These are phyloP conservation scores for Pyrrhoderma lamaoense DNA, from an alignment of 1,284 basidiomycete genomes.

Conservation along the genomic window DNA sequence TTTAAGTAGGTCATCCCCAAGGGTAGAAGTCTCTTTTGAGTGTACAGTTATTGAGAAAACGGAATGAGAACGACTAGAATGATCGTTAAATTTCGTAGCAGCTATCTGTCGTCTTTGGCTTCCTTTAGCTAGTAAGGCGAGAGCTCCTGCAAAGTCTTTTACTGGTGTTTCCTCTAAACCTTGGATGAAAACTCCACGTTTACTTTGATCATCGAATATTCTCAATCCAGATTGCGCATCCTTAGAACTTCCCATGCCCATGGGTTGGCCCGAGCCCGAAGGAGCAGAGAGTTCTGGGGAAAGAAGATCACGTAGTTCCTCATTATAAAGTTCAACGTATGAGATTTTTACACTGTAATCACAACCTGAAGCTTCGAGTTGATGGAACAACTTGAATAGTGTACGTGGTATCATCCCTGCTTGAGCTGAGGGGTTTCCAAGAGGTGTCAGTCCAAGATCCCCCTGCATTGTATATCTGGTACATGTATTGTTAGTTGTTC, in stretches of 20 bases:
- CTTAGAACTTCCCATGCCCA: constrained; percentile 51
- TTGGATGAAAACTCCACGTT: constrained; percentile 87
- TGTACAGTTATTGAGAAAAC: constrained; percentile 97
- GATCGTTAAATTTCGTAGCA: constrained; percentile 96
- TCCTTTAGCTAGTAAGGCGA: constrained; percentile 82
- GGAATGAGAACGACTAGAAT: constrained; percentile 95
- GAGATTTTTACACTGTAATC: constrained; percentile 95
- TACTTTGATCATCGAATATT: constrained; percentile 88
- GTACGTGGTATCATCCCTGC: constrained; percentile 98
- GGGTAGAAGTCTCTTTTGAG: constrained; percentile 73
- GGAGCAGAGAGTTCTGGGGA: constrained; percentile 65
- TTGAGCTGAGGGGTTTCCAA: constrained; percentile 81
- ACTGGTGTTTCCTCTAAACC: constrained; percentile 90
- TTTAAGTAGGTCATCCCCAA: constrained; percentile 85
- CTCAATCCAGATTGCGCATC: constrained; percentile 57
- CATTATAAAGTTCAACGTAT: constrained; percentile 98
- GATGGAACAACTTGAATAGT: constrained; percentile 87
- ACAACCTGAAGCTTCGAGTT: constrained; percentile 67
- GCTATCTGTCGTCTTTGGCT: constrained; percentile 91
- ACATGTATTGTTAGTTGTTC: constrained; percentile 6
- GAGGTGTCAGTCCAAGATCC: constrained; percentile 72
- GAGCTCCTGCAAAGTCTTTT: constrained; percentile 77
- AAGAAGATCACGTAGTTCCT: constrained; percentile 94
- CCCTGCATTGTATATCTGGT: constrained; percentile 92
- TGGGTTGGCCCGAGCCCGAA: constrained; percentile 54